Base-by-base conservation (phyloP, 2,329 filamentous ascomycete species). In the Fusarium sp. region DNA sequence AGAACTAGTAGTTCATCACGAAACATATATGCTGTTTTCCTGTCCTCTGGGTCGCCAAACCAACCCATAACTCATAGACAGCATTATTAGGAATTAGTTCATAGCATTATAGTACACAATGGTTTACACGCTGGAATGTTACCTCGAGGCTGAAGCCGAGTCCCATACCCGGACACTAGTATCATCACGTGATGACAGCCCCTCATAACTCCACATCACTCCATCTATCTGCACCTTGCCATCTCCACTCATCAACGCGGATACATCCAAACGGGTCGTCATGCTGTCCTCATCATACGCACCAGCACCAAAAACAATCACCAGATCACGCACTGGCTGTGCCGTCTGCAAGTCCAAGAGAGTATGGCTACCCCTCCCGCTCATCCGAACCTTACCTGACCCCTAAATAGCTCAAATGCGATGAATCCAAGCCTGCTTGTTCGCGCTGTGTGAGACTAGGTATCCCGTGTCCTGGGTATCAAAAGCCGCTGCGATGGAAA, bases 281-380 rank as follows among this genome's bases (percentile, higher is more conserved):
- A 69, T 69, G 67, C 58, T 64, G 35, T 59, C 56, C 54, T 56
- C 71, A 23, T 57, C 67, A 52, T 71, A 63, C 25, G 49, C 65
- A 28, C 54, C 64, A 23, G 67, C 60, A 21, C 73, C 72, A 49
- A 75, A 73, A 60, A 75, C 72, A 49, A 75, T 75, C 23, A 75
- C 73, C 28, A 62, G 73, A 52, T 75, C 73, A 33, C 72, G 73
- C 42, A 75, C 71, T 44, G 73, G 73, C 19, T 75, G 73, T 46
- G 73, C 73, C 18, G 73, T 75, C 30, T 75, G 73, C 44, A 75
- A 75, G 58, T 75, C 73, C 28, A 75, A 75, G 47, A 52, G 73
- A 53, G 73, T 75, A 75, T 46, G 69, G n/a, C 30, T 3, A 5
- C 19, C 50, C 40, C 28, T 35, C 38, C 42, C 35, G 30, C n/a